Conservation (phyloP, 1,284 basidiomycete genomes). For the Earliella scabrosa region DNA sequence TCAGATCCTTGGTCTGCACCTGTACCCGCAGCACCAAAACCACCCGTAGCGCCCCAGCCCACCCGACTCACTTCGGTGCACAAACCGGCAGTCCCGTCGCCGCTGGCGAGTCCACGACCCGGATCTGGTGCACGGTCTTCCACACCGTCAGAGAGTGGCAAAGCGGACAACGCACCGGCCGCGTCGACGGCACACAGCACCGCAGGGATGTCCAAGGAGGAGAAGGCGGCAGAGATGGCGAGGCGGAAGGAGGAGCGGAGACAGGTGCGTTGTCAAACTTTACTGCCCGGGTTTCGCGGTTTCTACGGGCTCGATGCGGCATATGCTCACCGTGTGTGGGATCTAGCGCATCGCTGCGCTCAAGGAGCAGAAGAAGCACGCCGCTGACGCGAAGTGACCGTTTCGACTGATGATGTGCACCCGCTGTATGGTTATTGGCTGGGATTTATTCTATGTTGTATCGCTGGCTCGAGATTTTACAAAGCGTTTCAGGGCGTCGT, state of each 20-base stretch:
- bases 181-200: slow-evolving; percentile 29
- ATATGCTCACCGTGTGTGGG: no score
- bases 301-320: no score
- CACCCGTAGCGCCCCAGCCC: slow-evolving; percentile 17
- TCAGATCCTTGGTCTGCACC: slow-evolving; percentile 17
- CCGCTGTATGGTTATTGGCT: not conserved
- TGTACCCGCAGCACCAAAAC: not conserved
- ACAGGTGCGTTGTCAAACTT: slow-evolving; percentile 57
- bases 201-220: slow-evolving; percentile 76
- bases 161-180: slow-evolving; percentile 25
- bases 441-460: not conserved
- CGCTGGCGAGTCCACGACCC: slow-evolving; percentile 17
- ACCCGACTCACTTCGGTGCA: slow-evolving; percentile 6
- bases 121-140: slow-evolving; percentile 25
- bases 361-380: slow-evolving; percentile 38
- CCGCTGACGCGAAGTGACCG: not conserved
- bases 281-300: no score
- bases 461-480: not conserved
- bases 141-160: slow-evolving; percentile 30
- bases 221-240: slow-evolving; percentile 88
- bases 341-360: slow-evolving; percentile 39
- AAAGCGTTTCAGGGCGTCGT: no score
- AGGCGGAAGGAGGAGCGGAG: slow-evolving; percentile 87
- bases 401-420: not conserved
- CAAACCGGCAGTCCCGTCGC: slow-evolving; percentile 9